Conservation (phyloP, 2,329 filamentous ascomycete species). For the Fusarium sulawesiense region DNA sequence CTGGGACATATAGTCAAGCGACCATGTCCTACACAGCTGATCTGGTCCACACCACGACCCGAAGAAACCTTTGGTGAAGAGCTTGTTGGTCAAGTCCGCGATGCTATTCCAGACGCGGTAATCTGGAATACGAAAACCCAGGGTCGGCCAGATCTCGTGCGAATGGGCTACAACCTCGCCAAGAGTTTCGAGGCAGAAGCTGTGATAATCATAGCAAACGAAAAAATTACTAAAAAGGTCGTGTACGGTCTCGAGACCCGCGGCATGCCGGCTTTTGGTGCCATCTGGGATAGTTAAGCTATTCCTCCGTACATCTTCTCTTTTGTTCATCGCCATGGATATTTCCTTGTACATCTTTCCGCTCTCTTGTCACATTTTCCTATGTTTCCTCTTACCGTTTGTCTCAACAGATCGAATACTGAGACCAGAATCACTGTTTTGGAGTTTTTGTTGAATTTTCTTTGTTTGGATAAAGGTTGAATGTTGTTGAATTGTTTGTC, state of each 20-base stretch:
- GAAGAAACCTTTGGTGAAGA: constrained; percentile 69
- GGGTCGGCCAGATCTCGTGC: constrained; percentile 69
- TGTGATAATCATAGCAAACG: constrained; percentile 79
- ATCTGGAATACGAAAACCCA: constrained; percentile 73
- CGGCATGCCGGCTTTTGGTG: constrained; percentile 75
- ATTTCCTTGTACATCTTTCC: constrained; percentile 13
- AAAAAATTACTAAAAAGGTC: constrained; percentile 72
- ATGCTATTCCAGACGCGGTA: constrained; percentile 70
- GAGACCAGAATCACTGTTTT: neutral
- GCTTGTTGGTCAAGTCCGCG: constrained; percentile 66
- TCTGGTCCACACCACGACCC: constrained; percentile 76
- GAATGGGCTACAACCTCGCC: constrained; percentile 63
- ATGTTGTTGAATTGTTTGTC: constrained; percentile 7
- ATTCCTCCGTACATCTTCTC: neutral
- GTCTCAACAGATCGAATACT: neutral
- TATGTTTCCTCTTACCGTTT: neutral
- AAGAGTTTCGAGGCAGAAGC: constrained; percentile 72
- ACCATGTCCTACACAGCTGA: constrained; percentile 66
- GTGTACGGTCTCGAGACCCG: constrained; percentile 75
- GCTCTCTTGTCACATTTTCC: neutral
- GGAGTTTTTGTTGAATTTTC: constrained; percentile 7
- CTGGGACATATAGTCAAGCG: constrained; percentile 67
- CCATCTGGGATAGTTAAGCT: constrained; percentile 73
- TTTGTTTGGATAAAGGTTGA: neutral
- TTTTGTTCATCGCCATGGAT: neutral